Base-by-base conservation (phyloP, 164 flowering plant genomes). In the Vitis riparia region DNA sequence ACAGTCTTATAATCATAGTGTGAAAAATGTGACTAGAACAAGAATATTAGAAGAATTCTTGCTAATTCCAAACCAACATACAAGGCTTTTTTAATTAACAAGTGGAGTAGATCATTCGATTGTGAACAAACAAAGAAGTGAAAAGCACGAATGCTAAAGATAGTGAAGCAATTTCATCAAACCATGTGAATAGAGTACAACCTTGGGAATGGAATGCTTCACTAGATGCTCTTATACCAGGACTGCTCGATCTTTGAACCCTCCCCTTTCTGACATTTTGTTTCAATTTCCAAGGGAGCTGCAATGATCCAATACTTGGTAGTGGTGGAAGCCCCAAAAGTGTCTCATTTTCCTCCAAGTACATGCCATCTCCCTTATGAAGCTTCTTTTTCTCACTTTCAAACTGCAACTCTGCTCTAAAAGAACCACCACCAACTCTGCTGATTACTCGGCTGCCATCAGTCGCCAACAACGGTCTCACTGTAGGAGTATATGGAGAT, bases 391-490 rank as follows among this genome's bases (percentile, higher is more conserved):
- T 55, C 66, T 17, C 59, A 55, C 19, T 19, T 10, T 63, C 32
- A 11, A 56, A 56, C 67, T n/a, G 58, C 55, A 55, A 30, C n/a
- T 67, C 70, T 17, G 65, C 19, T 55, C 23, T 68, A 56, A 67
- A 63, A 0, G 44, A 62, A 15, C 48, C 62, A 53, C 50, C 60
- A 63, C 59, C 56, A 27, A 64, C 71, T 17, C 72, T 56, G 17
- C 71, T 51, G 15, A 66, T 66, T 47, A 73, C 48, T 56, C 59
- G 76, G 51, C 65, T 62, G 27, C 76, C 76, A 73, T 73, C 67
- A 30, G 76, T 73, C 27, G 68, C 62, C 66, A 73, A 32, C 58
- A 73, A 59, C 12, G 76, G 76, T 47, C 72, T 73, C 8, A 59
- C 62, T 17, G 62, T 62, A 11, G 44, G 50, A 23, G 16, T n/a